Evolutionary conservation across 148 eudicot species (phyloP), one percentile per base, ranked within the genome.

Genomic region (Vaccinium corymbosum): DNA sequence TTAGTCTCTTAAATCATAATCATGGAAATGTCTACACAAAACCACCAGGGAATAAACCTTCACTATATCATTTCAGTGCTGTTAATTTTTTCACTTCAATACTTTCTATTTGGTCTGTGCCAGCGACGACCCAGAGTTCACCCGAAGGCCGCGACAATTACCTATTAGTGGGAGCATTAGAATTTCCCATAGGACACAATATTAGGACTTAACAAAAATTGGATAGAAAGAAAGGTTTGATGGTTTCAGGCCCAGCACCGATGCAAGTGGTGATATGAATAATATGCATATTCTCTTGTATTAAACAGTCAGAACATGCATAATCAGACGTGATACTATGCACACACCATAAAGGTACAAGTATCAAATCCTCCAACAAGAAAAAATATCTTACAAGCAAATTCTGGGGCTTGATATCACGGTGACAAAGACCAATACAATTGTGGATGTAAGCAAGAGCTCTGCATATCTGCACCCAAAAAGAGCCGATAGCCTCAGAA

Each of bases 321-420:
- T 15, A 53, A 12, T 49, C 50, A 15, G 49, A 46, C 17, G 50
- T 13, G 51, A 38, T 32, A 38, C 22, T 16, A 15, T 19, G 6
- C 49, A 32, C 7, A n/a, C 76, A 16, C 49, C 22, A 72, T 35
- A 72, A n/a, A 68, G 42, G 73, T 27, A 68, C 38, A 14, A 77
- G 6, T 51, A 25, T 27, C 61, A 51, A 77, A 27, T 14, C n/a
- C 19, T 1, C 20, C n/a, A 77, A 12, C 32, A 50, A 56, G 66
- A 79, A 79, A 38, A 56, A 81, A 4, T 27, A 68, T 79, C 90
- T 78, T 86, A 94, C 95, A 88, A 94, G 83, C 50, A 94, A 86
- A 84, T 94, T 94, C 66, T 94, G 95, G 81, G 97, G 95, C 89
- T 94, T 92, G 83, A 93, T 93, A 87, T 94, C 95, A 42, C 95